Evolutionary conservation across 108 stramenopile species (phyloP), one percentile per base, ranked within the genome.

Genomic region (Ochromonas danica): DNA sequence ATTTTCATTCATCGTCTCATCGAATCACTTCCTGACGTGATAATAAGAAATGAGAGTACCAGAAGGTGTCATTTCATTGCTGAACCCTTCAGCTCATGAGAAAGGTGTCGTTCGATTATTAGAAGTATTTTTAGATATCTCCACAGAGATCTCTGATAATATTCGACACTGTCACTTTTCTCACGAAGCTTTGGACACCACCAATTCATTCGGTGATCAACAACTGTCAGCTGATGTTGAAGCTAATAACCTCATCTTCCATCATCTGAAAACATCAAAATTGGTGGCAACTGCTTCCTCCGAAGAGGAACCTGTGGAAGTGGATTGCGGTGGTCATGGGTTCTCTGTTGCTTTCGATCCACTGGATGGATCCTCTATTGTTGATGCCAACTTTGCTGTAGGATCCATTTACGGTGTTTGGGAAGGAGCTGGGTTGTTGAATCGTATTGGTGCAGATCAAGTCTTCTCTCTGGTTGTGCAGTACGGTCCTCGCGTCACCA

Each of bases 221-320:
- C 93, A 94, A 78, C 89, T 94, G 40, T 86, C 92, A 30, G 85
- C 92, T 3, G 93, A 94, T 79, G 88, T 94, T 14, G 87, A 85
- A 31, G 89, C 92, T 22, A 91, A 94, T 81, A 81, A 89, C 36
- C 82, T 83, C 0, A 87, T 90, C 22, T 91, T 93, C 67, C 42
- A 71, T 0, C 82, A 88, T 42, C 79, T 90, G 40, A 78, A 86
- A 10, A 79, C 84, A 1, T 61, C 86, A 1, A 85, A 82, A 1
- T 88, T 89, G 3, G 86, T 87, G 57, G 71, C 80, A 30, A 82
- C 79, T 39, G 89, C 88, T 3, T 89, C 89, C 1, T 81, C 79
- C 31, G 91, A 92, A 71, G 91, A 92, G 81, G 90, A 90, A 1
- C 91, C 91, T 39, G 81, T 42, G 0, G 87, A 90, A 74, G 89